Evolutionary conservation across 2,329 filamentous ascomycete species (phyloP).

Genomic region (Talaromyces rugulosus): DNA sequence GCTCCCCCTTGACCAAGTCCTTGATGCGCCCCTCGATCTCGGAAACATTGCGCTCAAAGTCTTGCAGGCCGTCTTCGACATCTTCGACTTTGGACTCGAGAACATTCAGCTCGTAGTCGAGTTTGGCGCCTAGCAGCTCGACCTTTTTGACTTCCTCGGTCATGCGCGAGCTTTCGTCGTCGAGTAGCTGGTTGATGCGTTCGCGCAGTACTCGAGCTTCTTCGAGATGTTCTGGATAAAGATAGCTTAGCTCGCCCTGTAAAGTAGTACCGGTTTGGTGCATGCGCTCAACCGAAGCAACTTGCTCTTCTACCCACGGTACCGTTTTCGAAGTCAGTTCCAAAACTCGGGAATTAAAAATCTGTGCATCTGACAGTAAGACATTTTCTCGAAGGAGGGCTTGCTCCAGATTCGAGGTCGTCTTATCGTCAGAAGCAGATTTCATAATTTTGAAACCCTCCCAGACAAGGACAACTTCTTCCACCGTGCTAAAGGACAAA

Average conservation of each 20-base stretch:
- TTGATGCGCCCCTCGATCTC: slow-evolving; percentile 64
- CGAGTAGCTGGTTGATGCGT: slow-evolving; percentile 64
- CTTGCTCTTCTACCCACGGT: slow-evolving; percentile 41
- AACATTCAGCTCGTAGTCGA: slow-evolving; percentile 86
- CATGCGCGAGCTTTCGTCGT: slow-evolving; percentile 64
- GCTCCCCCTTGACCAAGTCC: slow-evolving; percentile 59
- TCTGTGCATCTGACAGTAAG: slow-evolving; percentile 31
- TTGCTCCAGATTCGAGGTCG: slow-evolving; percentile 38
- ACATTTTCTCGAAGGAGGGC: slow-evolving; percentile 36
- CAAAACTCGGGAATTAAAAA: slow-evolving; percentile 33
- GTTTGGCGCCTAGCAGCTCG: slow-evolving; percentile 73
- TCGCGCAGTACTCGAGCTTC: slow-evolving; percentile 65
- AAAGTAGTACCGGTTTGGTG: slow-evolving; percentile 61
- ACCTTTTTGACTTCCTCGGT: slow-evolving; percentile 72
- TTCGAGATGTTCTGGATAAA: slow-evolving; percentile 68
- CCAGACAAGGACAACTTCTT: slow-evolving; percentile 40
- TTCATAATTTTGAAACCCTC: slow-evolving; percentile 24
- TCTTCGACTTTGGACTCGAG: slow-evolving; percentile 79
- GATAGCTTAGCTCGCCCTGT: slow-evolving; percentile 59
- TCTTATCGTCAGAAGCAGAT: slow-evolving; percentile 25
- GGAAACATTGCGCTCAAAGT: slow-evolving; percentile 74
- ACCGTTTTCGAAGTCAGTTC: slow-evolving; percentile 33
- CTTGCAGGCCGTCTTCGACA: slow-evolving; percentile 74
- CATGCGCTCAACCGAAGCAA: slow-evolving; percentile 51
- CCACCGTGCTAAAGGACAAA: slow-evolving; percentile 46